Percentiles rank a stretch among this genome's conserved stretches.
Conservation (phyloP, 352 stramenopile species). For the Phytophthora lateralis region DNA sequence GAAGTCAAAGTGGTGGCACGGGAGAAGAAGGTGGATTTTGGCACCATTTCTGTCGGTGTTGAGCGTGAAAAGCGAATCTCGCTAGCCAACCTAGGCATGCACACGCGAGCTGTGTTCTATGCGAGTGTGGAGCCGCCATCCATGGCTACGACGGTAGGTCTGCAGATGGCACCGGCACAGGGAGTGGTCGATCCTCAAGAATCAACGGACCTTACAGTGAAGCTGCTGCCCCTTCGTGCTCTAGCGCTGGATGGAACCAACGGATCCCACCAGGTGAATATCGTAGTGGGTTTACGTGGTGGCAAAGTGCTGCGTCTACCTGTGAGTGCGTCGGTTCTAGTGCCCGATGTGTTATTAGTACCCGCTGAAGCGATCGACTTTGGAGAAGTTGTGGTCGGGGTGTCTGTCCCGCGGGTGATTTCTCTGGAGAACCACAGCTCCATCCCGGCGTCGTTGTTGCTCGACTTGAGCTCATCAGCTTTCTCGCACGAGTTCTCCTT, state of each 20-base stretch:
- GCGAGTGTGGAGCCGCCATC: conserved; percentile 59
- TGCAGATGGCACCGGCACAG: conserved; percentile 50
- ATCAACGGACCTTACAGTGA: conserved; percentile 54
- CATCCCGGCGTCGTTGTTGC: conserved; percentile 79
- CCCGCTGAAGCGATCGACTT: conserved; percentile 63
- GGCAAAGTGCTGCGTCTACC: conserved; percentile 72
- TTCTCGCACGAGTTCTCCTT: conserved; percentile 74
- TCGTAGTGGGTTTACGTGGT: conserved; percentile 56
- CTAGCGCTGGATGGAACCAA: conserved; percentile 54
- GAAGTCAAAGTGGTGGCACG: conserved; percentile 62
- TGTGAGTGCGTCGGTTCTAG: conserved; percentile 63
- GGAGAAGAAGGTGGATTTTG: conserved; percentile 87
- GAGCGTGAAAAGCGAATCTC: conserved; percentile 62
- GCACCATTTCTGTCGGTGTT: conserved; percentile 79
- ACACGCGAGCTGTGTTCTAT: conserved; percentile 53
- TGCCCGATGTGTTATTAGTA: conserved; percentile 80
- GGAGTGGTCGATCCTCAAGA: conserved; percentile 58
- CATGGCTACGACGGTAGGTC: conserved; percentile 37
- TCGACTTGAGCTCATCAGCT: conserved; percentile 60
- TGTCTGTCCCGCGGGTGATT: conserved; percentile 61
- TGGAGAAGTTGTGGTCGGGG: conserved; percentile 81
- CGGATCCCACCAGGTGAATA: conserved; percentile 45
- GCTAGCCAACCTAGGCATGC: conserved; percentile 41
- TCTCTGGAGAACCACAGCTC: conserved; percentile 79
- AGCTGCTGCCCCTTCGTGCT: conserved; percentile 58